These are phyloP conservation scores for Suhomyces coccinellae DNA, from an alignment of 1,139 yeast genomes.

Conservation along the genomic window DNA sequence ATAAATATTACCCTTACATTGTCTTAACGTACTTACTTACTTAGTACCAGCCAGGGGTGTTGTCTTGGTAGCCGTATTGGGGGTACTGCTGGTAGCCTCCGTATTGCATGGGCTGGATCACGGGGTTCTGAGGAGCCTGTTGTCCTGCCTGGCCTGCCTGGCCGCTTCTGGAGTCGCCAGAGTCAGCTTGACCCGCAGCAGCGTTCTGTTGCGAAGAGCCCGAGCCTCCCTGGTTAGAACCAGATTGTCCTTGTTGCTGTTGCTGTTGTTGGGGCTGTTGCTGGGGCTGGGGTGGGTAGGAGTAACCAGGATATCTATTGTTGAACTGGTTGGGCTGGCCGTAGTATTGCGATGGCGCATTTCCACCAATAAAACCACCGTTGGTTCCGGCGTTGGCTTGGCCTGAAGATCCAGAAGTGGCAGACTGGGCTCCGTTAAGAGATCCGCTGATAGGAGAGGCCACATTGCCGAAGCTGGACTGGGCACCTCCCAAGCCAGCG, in stretches of 20 bases:
- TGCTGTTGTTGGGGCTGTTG: slow-evolving; percentile 24
- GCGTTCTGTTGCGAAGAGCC: slow-evolving; percentile 10
- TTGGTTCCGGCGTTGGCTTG: slow-evolving; percentile 13
- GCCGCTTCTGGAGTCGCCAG: slow-evolving; percentile 17
- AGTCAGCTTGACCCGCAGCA: slow-evolving; percentile 9
- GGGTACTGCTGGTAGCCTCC: slow-evolving; percentile 53
- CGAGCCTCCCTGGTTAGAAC: slow-evolving; percentile 13
- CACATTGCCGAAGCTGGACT: slow-evolving; percentile 22
- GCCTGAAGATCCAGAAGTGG: slow-evolving; percentile 14
- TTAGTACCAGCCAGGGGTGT: slow-evolving; percentile 29
- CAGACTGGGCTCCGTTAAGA: slow-evolving; percentile 14
- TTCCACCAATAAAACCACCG: slow-evolving; percentile 19
- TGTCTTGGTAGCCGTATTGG: slow-evolving; percentile 52
- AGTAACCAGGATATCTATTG: slow-evolving; percentile 41
- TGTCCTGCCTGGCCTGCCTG: slow-evolving; percentile 24
- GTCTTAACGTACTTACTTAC: slow-evolving; percentile 1
- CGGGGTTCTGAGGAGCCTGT: slow-evolving; percentile 27
- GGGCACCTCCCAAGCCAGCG: slow-evolving; percentile 28
- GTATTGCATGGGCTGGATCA: slow-evolving; percentile 43
- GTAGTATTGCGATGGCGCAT: slow-evolving; percentile 34
- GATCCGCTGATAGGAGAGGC: slow-evolving; percentile 13
- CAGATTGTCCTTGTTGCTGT: slow-evolving; percentile 24
- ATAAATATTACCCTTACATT: slow-evolving; percentile 6
- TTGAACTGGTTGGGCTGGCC: slow-evolving; percentile 41
- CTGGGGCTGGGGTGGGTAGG: slow-evolving; percentile 36